Evolutionary conservation across 2,329 filamentous ascomycete species (phyloP).

Genomic region (Cordyceps cateniannulata): DNA sequence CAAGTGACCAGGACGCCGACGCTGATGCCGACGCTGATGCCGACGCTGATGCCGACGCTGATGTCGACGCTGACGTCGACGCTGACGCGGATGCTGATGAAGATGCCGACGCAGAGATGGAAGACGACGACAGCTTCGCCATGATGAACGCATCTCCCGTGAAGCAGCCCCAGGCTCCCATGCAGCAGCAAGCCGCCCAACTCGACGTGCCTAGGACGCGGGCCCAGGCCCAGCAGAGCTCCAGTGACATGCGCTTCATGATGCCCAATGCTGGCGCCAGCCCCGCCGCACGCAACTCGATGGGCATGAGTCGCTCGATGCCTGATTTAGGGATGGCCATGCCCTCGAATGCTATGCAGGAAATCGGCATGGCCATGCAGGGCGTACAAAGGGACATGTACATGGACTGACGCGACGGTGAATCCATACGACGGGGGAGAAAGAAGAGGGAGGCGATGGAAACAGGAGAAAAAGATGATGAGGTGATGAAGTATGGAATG

Average conservation of each 20-base stretch:
- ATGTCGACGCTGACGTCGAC: neutral
- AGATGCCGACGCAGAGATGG: conserved; percentile 39
- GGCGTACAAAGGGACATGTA: conserved; percentile 45
- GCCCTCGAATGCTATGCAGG: conserved; percentile 34
- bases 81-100: neutral
- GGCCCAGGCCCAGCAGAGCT: conserved; percentile 28
- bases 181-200: conserved; percentile 32
- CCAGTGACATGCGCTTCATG: conserved; percentile 34
- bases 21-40: conserved; percentile 26
- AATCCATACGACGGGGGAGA: neutral
- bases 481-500: neutral
- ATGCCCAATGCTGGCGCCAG: conserved; percentile 34
- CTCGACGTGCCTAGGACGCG: conserved; percentile 39
- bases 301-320: conserved; percentile 39
- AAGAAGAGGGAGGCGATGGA: neutral
- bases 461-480: neutral
- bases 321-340: conserved; percentile 39
- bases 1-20: conserved; percentile 30
- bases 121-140: conserved; percentile 50
- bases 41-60: neutral
- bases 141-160: conserved; percentile 39
- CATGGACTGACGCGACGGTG: conserved; percentile 34
- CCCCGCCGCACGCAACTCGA: conserved; percentile 28
- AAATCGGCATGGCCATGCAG: conserved; percentile 40
- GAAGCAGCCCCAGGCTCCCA: conserved; percentile 29